Conservation (phyloP, 441 rosid species). For the Brassica balearica region DNA sequence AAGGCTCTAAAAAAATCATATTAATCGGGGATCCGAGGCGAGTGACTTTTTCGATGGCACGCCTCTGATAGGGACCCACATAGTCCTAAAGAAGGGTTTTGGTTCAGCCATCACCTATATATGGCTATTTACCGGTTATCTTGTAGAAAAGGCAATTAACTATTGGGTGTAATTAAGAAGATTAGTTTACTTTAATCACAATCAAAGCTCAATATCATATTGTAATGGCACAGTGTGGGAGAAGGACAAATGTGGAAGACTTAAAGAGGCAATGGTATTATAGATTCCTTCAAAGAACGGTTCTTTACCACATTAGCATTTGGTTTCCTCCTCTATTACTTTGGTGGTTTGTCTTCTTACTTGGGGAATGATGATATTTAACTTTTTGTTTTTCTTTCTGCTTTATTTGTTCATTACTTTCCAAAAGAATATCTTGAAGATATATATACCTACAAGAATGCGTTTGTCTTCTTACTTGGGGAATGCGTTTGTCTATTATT, state of each 20-base stretch:
- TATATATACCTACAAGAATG: too few relatives aligned
- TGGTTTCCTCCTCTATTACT: conserved; percentile 44
- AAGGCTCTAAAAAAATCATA: too few relatives aligned
- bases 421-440: too few relatives aligned
- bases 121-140: conserved; percentile 43
- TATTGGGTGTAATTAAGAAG: not conserved
- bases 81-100: conserved; percentile 45
- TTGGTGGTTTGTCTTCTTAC: conserved; percentile 44
- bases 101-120: conserved; percentile 41
- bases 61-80: conserved; percentile 41
- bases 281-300: conserved; percentile 43
- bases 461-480: too few relatives aligned
- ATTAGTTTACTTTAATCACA: conserved; percentile 13
- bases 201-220: not conserved
- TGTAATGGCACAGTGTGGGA: conserved; percentile 37
- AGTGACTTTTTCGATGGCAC: too few relatives aligned
- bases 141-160: conserved; percentile 37
- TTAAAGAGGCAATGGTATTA: conserved; percentile 46
- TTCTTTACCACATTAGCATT: conserved; percentile 39
- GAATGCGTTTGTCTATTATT: not conserved
- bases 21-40: too few relatives aligned
- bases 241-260: conserved; percentile 42
- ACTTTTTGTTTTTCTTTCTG: not conserved
- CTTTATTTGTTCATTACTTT: too few relatives aligned
- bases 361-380: conserved; percentile 43